A percentile compares a stretch with the other conserved stretches of the same genome.
Conservation (phyloP, 306 rosid species). For the Elaeagnus macrophylla region DNA sequence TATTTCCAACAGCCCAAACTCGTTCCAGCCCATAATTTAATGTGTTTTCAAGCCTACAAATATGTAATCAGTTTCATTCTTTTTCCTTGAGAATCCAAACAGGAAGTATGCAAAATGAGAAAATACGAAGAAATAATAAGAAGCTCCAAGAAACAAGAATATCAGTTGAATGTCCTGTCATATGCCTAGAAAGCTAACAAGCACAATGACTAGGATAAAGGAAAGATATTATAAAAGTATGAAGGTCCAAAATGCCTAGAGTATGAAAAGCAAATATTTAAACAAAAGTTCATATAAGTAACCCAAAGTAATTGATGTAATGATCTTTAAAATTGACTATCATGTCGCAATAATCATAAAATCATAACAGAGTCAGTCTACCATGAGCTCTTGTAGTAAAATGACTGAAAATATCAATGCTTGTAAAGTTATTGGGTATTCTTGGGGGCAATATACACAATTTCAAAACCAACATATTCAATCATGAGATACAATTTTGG, state of each 20-base stretch:
- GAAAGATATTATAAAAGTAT: background rate
- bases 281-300: too few relatives aligned
- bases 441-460: background rate
- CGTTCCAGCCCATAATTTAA: constrained; percentile 97
- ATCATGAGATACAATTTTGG: background rate
- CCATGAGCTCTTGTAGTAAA: too few relatives aligned
- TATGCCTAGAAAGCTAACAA: background rate
- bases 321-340: too few relatives aligned
- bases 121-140: background rate
- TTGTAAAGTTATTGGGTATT: background rate
- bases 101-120: background rate
- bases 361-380: background rate
- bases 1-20: constrained; percentile 95
- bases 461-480: background rate
- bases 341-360: too few relatives aligned
- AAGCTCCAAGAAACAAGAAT: background rate
- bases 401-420: too few relatives aligned
- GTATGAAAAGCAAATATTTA: too few relatives aligned
- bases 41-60: constrained; percentile 93
- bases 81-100: background rate
- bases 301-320: too few relatives aligned
- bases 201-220: background rate
- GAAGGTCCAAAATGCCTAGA: background rate
- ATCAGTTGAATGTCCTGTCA: background rate
- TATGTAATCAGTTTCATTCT: background rate